Base-by-base conservation (phyloP, 1,284 basidiomycete genomes). In the Pseudozyma sp. region DNA sequence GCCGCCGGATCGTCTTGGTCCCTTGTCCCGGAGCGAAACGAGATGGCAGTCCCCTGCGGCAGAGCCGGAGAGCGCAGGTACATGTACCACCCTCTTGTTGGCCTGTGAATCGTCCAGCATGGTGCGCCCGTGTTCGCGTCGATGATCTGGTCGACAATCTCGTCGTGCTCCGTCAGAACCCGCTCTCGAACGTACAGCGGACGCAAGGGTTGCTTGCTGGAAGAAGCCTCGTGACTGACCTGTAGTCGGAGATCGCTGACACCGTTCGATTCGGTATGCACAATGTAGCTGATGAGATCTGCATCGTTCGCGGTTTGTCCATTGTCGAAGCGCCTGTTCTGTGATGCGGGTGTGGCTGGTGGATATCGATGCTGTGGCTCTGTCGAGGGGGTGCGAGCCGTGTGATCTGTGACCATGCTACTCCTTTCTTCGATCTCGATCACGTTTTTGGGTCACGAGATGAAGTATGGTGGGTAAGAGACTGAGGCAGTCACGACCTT, bases 41-140 rank as follows among this genome's bases (percentile, higher is more conserved):
- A 61, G 19, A 81, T 72, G 5, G 76, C 73, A 3, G 72, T 60
- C 2, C 63, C 65, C 5, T 47, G 49, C 4, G 78, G 79, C n/a
- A 81, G 33, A 1, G 54, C 60, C 3, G 78, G 79, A 24, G 76
- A 78, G 9, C 73, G 56, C 2, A 81, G 65, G 47, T 80, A 67
- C 5, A 78, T 60, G 43, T 81, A 81, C 78, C 77, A 79, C 5
- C 79, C 79, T 47, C 78, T 54, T n/a, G 61, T 69, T 7, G 79
- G 79, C 11, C 74, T 49, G 35, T 78, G 78, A 10, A 74, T 70
- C 3, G 74, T 68, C 79, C 79, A 81, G 42, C 64, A 55, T n/a
- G 67, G 59, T 6, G 54, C 31, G 3, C 65, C 73, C 9, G 75
- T 61, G 7, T 31, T 53, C 3, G 70, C 77, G 44, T 80, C 70